Evolutionary conservation across 1,284 basidiomycete genomes (phyloP), one percentile per base, ranked within the genome.

Genomic region (Leccinum insigne): DNA sequence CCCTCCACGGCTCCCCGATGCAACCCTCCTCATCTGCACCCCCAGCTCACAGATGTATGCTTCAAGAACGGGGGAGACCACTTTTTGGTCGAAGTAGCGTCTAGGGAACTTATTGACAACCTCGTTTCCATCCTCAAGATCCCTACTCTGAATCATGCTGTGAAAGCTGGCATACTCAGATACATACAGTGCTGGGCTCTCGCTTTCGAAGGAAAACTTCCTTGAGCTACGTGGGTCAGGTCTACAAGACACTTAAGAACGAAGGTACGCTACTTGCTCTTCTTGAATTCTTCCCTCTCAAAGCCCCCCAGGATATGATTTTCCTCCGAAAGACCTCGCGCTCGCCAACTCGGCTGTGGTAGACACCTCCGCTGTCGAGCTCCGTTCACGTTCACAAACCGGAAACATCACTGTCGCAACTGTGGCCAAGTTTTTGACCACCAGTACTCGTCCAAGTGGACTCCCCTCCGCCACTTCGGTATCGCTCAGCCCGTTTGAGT

Each of bases 361-460:
- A 1, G 92, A 95, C 73, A 97, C 29, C 87, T 98, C 70, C 89
- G 96, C 26, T 99, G 98, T 78, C 87, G 98, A 18, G 91, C 93
- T 0, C 79, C 93, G 0, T 99, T 99, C 80, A 90, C 91, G 1
- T 97, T 98, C 73, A 98, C 96, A 52, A 99, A 98, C 75, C 89
- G 98, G 66, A 99, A 99, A 77, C 98, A 99, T 75, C 98, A 99
- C 77, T 99, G 98, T 77, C 88, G 98, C 8, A 99, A 99, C 78
- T 99, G 98, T 78, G 98, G 98, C 9, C 90, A 93, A 73, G 95
- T 99, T 18, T 99, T 98, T 75, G 96, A 98, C 79, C 95, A 97
- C 68, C 86, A 90, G 63, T 99, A 98, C 78, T 96, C 95, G 1
- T 90, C 92, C 47, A 94, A 95, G 78, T 84, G 84, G 2, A 87